A percentile compares a stretch with the other conserved stretches of the same genome.
Evolutionary conservation across 176 grass and related monocot species (phyloP).

Genomic region (Hordeum marinum): DNA sequence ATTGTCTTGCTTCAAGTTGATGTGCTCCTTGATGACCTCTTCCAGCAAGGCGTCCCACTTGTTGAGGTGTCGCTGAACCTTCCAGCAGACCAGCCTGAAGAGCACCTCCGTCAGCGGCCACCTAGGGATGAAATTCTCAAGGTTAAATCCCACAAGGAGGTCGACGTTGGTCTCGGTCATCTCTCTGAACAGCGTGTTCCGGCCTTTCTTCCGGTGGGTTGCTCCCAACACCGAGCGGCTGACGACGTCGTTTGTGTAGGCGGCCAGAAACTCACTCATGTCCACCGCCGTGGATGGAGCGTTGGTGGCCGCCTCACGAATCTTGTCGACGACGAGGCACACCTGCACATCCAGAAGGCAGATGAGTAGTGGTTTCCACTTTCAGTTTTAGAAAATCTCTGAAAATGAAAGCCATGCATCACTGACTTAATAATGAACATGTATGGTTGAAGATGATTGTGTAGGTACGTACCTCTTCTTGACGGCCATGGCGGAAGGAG

Average conservation of each 20-base stretch:
- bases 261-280: neutral
- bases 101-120: neutral
- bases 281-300: neutral
- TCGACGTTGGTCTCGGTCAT: neutral
- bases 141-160: neutral
- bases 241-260: neutral
- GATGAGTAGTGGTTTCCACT: neutral
- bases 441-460: too few species aligned
- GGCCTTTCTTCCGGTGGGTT: neutral
- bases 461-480: neutral
- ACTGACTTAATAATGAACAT: too few species aligned
- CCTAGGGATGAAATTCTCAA: neutral
- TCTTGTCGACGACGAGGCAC: neutral
- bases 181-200: conserved; percentile 4
- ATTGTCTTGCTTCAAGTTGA: neutral
- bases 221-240: neutral
- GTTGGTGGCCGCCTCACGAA: neutral
- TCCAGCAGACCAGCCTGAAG: neutral
- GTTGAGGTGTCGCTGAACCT: neutral
- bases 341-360: neutral
- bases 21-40: neutral
- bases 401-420: too few species aligned
- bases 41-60: neutral
- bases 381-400: too few species aligned
- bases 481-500: neutral